Evolutionary conservation across 2,329 filamentous ascomycete genomes (phyloP).

Genomic region (Parasarocladium wereldwijsianum): DNA sequence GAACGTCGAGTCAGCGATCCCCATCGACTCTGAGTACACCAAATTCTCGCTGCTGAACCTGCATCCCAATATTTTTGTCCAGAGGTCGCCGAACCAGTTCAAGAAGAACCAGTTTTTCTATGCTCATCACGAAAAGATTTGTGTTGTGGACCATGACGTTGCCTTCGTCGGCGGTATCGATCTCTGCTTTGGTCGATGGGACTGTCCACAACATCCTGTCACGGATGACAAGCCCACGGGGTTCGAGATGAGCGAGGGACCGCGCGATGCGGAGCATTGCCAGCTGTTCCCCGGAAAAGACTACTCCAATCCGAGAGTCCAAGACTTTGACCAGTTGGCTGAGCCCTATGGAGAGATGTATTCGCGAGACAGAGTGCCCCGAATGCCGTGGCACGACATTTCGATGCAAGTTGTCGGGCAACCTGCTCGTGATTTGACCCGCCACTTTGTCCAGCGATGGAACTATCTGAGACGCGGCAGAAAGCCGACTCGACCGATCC

Average conservation of each 20-base stretch:
- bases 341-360: conserved; percentile 99
- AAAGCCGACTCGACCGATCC: conserved; percentile 84
- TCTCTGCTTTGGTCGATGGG: conserved; percentile 94
- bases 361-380: conserved; percentile 69
- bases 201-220: conserved; percentile 82
- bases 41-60: conserved; percentile 92
- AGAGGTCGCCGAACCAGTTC: conserved; percentile 92
- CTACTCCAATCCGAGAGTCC: conserved; percentile 90
- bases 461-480: conserved; percentile 90
- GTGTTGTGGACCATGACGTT: conserved; percentile 87
- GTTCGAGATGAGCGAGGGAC: conserved; percentile 62
- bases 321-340: conserved; percentile 86
- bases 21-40: conserved; percentile 96
- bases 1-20: conserved; percentile 92
- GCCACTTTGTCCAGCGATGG: conserved; percentile 96
- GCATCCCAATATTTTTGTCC: conserved; percentile 91
- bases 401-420: conserved; percentile 96
- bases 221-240: conserved; percentile 91
- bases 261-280: conserved; percentile 84
- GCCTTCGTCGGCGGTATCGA: conserved; percentile 94
- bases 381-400: conserved; percentile 99
- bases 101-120: conserved; percentile 99
- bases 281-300: conserved; percentile 97
- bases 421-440: conserved; percentile 81
- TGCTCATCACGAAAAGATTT: conserved; percentile 97